Conservation (phyloP, 2,329 filamentous ascomycete species). For the Colletotrichum sp. region DNA sequence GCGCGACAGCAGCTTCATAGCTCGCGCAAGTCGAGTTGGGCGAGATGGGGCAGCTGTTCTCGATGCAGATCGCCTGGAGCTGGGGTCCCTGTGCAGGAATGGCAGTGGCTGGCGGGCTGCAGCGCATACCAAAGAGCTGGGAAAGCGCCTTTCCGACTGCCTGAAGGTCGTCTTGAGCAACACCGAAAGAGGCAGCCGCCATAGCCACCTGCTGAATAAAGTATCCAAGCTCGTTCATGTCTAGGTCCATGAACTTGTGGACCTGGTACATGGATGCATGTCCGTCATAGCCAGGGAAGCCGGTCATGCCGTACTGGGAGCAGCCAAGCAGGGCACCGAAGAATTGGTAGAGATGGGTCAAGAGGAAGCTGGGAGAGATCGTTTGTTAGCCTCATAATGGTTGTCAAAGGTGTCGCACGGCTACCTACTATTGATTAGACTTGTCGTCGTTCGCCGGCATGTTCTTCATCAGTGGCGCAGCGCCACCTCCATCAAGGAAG, state of each 20-base stretch:
- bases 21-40: slow-evolving; percentile 47
- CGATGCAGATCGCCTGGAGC: slow-evolving; percentile 62
- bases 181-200: slow-evolving; percentile 62
- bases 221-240: slow-evolving; percentile 56
- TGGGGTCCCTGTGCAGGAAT: slow-evolving; percentile 49
- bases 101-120: slow-evolving; percentile 49
- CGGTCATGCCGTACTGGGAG: slow-evolving; percentile 51
- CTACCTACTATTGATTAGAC: slow-evolving; percentile 61
- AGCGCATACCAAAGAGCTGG: slow-evolving; percentile 56
- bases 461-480: slow-evolving; percentile 58
- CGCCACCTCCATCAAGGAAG: slow-evolving; percentile 66
- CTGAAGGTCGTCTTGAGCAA: slow-evolving; percentile 55
- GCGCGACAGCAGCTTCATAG: slow-evolving; percentile 40
- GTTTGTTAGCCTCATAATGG: background rate
- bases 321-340: slow-evolving; percentile 65
- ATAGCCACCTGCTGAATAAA: slow-evolving; percentile 65
- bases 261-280: slow-evolving; percentile 53
- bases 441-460: slow-evolving; percentile 54
- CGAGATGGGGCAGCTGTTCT: slow-evolving; percentile 52
- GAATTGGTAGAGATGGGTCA: slow-evolving; percentile 67
- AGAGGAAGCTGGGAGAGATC: slow-evolving; percentile 47
- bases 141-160: slow-evolving; percentile 54
- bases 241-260: slow-evolving; percentile 66
- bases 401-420: background rate
- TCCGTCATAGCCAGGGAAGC: slow-evolving; percentile 55